Evolutionary conservation across 2,329 filamentous ascomycete species (phyloP), one percentile per base, ranked within the genome.

Genomic region (Fusarium sp.): DNA sequence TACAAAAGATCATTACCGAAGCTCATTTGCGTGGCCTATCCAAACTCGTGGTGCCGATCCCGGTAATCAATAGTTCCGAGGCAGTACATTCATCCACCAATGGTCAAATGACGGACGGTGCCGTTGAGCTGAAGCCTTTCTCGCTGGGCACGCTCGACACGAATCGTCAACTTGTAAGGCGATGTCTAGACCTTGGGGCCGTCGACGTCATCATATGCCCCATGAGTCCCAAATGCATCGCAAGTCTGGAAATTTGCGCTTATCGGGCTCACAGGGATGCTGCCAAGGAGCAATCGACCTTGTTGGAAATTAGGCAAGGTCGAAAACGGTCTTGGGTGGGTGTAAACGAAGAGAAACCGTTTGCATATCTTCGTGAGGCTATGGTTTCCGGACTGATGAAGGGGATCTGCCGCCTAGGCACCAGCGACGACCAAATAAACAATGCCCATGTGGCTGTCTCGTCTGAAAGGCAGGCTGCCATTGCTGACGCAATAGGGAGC

Each of bases 321-420:
- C 85, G 93, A 52, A 96, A 96, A 76, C 86, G 92, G 49, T 97
- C 93, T 0, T 97, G 93, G 93, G 92, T 97, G 38, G 93, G 93
- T 25, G 85, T 96, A 10, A 87, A 91, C 71, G 91, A 94, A 67
- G 86, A 92, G 68, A 90, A 93, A 73, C 92, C 93, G 1, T 97
- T 93, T 78, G 89, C 92, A 13, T 97, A 97, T 77, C 79, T 97
- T 51, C 85, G 93, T 58, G 93, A 97, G 78, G 91, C 91, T 45
- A 97, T 97, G 92, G 93, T 97, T 6, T 95, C 92, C 2, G 89
- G 89, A 53, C 83, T 97, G 54, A 95, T 97, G 91, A 90, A 89
- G 70, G 88, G 91, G 34, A 97, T 97, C 51, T 97, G 93, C 76
- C 91, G 90, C 63, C 85, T 83, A 36, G 73, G 87, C 82, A 79